Evolutionary conservation across 179 eudicot genomes (phyloP), one percentile per base, ranked within the genome.

Genomic region (Drosera spatulata): DNA sequence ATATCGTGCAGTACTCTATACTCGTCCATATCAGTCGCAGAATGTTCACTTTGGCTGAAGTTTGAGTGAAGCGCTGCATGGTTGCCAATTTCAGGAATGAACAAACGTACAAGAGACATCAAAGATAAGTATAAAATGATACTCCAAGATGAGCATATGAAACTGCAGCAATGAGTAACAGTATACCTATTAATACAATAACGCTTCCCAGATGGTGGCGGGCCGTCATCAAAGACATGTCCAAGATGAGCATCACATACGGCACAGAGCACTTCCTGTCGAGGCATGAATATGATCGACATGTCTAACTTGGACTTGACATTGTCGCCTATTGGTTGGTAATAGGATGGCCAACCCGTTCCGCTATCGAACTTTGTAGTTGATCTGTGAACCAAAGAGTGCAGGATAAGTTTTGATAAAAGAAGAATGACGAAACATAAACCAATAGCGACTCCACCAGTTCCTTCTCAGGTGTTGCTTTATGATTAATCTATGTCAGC

Each of bases 281-380:
- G 85, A 12, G 95, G 97, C 97, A 90, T 90, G 86, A 90, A 85
- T 47, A 90, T 81, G 55, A 90, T 78, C 1, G 95, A 90, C 78
- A 87, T 50, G 66, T 90, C 95, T 59, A 90, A 41, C 75, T 90
- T 87, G 12, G 93, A 74, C 75, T 85, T 90, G 61, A 87, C 97
- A 65, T 87, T 90, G 77, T 77, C 69, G 55, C 93, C 93, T 12
- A 87, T 61, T 2, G 87, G 80, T 64, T 77, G 67, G 59, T 85
- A 87, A 57, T 90, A 90, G 0, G 97, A 90, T 39, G 97, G 97
- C 97, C 97, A 90, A 39, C 97, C 97, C n/a, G 97, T 90, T 47
- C 97, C 97, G 46, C 97, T 90, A 51, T 90, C 95, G 49, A 90
- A 90, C 69, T 90, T 90, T 42, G 97, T 87, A 2, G 88, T 78